Base-by-base conservation (phyloP, 176 grass and related monocot species). In the Cenchrus americanus region DNA sequence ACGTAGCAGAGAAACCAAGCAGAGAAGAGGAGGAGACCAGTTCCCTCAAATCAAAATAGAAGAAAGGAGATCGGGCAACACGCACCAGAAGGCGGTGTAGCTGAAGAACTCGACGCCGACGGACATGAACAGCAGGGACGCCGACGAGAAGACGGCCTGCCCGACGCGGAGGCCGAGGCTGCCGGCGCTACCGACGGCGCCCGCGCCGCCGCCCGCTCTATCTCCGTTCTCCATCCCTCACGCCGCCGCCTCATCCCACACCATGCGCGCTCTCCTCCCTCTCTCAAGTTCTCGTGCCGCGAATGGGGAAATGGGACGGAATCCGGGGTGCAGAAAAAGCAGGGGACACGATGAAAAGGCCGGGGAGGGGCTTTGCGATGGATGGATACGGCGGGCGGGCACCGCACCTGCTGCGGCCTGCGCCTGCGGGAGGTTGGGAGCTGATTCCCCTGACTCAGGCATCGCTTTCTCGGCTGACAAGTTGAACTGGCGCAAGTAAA, bases 101-200 rank as follows among this genome's bases (percentile, higher is more conserved):
- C 92, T 95, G 61, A 93, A 95, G 95, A 98, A 95, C 78, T 98
- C 92, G 82, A 98, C 92, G 46, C 91, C 89, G 24, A 98, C 80
- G 57, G 95, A 95, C 91, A 98, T 95, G 89, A 98, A 92, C 67
- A 98, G 87, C 70, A 98, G 91, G 4, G 95, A 88, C 10, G 91
- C 90, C 9, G 92, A 91, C 63, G 95, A 95, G 84, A 93, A 98
- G 85, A 90, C 83, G 21, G 91, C 92, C 85, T 98, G 95, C 7
- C 95, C 95, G 22, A 95, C 67, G 11, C 95, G 89, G 71, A 98
- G 89, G 27, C 81, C 90, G 21, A 98, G 88, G 80, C 95, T 95
- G 11, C 90, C 86, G 57, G 91, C 57, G 75, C 90, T 94, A 51
- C 95, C 95, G 46, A 93, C 82, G 48, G 90, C 83, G 49, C 92